phyloP scores from a whole-genome alignment of 495 filamentous ascomycete species.

The Xylaria intraflava region DNA sequence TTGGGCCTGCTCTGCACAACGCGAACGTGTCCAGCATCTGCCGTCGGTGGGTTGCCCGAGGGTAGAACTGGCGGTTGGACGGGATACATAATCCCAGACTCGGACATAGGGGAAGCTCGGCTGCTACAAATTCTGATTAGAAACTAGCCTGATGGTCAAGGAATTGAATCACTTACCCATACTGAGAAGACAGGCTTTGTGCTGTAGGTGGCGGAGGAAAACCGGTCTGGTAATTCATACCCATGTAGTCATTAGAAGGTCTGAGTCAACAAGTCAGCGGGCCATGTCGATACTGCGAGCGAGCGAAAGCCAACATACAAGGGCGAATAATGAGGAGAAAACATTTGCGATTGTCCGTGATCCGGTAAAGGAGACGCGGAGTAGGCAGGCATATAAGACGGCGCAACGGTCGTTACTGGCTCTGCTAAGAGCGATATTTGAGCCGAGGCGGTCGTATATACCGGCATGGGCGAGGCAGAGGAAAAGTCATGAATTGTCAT shows the following conservation, averaged over 20 bases:
- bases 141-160: not conserved
- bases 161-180: constrained; percentile 28
- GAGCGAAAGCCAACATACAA: constrained; percentile 17
- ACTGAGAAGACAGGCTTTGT: constrained; percentile 38
- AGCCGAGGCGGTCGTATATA: constrained; percentile 41
- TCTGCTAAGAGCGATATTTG: constrained; percentile 42
- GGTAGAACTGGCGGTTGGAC: constrained; percentile 27
- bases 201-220: constrained; percentile 32
- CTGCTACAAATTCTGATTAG: constrained; percentile 24
- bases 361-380: constrained; percentile 36
- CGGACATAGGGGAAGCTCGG: constrained; percentile 29
- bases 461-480: constrained; percentile 33
- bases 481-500: constrained; percentile 36
- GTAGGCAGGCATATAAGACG: constrained; percentile 39
- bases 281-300: not conserved
- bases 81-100: constrained; percentile 40
- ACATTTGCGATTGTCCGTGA: constrained; percentile 34
- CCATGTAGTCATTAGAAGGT: constrained; percentile 26
- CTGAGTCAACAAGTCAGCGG: constrained; percentile 17
- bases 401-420: constrained; percentile 27
- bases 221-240: constrained; percentile 30
- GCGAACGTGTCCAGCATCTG: constrained; percentile 48
- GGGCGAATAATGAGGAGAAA: constrained; percentile 25
- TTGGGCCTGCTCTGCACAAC: constrained; percentile 72
- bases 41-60: constrained; percentile 23